Conservation (phyloP, 768 basidiomycete genomes). For the Termitomyces sp. region DNA sequence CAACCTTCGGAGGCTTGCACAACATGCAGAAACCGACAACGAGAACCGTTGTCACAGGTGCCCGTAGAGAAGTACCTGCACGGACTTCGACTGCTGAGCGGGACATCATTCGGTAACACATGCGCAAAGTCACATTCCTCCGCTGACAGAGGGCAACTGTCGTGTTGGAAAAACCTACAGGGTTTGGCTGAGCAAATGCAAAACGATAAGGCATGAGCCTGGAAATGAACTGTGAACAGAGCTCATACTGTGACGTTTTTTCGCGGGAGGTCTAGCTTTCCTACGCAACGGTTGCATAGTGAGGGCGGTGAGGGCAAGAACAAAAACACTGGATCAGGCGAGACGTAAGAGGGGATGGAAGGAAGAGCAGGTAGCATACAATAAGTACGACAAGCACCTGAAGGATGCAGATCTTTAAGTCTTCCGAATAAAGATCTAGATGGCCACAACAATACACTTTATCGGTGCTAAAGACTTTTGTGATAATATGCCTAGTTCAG, state of each 20-base stretch:
- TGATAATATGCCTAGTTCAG: slow-evolving; percentile 3
- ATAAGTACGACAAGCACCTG: slow-evolving; percentile 2
- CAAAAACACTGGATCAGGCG: not conserved
- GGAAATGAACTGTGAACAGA: not conserved
- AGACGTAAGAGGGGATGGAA: not conserved
- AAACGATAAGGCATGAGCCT: slow-evolving; percentile 10
- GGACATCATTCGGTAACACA: slow-evolving; percentile 24
- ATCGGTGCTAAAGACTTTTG: slow-evolving; percentile 14
- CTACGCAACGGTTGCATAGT: slow-evolving; percentile 21
- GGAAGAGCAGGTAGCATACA: slow-evolving; percentile 1
- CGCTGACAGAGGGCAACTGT: slow-evolving; percentile 36
- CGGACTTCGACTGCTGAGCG: slow-evolving; percentile 15
- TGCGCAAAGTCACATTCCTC: slow-evolving; percentile 46
- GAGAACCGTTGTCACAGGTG: slow-evolving; percentile 29
- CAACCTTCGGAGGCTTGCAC: slow-evolving; percentile 13
- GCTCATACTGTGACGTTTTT: slow-evolving; percentile 37
- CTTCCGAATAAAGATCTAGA: slow-evolving; percentile 20
- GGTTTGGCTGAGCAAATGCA: slow-evolving; percentile 35
- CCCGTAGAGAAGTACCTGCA: slow-evolving; percentile 34
- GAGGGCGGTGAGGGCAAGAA: slow-evolving; percentile 1
- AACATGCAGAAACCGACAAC: slow-evolving; percentile 34
- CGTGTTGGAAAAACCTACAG: slow-evolving; percentile 42
- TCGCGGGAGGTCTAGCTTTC: slow-evolving; percentile 23
- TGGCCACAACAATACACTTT: slow-evolving; percentile 13
- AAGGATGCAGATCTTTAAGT: slow-evolving; percentile 22